These are phyloP conservation scores for Aspergillus spinulosporus DNA, from an alignment of 2,329 filamentous ascomycete species.

Conservation along the genomic window DNA sequence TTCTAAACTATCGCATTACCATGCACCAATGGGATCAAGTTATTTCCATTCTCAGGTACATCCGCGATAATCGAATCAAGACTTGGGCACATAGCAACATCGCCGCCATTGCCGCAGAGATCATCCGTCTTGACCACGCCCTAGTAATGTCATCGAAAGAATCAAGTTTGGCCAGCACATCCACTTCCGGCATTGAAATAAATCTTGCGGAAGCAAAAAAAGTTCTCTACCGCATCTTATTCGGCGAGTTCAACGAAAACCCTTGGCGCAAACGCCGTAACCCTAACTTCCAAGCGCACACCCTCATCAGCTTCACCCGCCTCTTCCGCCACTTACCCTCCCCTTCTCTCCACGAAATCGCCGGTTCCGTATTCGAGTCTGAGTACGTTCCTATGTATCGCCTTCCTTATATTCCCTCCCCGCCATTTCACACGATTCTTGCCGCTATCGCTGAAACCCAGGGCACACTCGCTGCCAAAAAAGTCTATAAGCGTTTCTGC, in stretches of 20 bases:
- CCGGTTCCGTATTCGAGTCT: slow-evolving; percentile 21
- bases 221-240: slow-evolving; percentile 37
- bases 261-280: slow-evolving; percentile 20
- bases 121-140: slow-evolving; percentile 40
- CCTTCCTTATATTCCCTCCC: slow-evolving; percentile 34
- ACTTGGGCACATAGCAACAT: slow-evolving; percentile 43
- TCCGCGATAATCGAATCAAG: slow-evolving; percentile 35
- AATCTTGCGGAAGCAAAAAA: slow-evolving; percentile 30
- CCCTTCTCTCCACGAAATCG: slow-evolving; percentile 30
- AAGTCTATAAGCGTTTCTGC: slow-evolving; percentile 53
- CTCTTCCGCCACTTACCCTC: slow-evolving; percentile 37
- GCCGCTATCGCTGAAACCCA: slow-evolving; percentile 54
- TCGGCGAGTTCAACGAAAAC: slow-evolving; percentile 36
- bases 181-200: slow-evolving; percentile 14
- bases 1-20: slow-evolving; percentile 37
- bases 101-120: slow-evolving; percentile 38
- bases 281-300: slow-evolving; percentile 30
- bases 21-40: slow-evolving; percentile 38
- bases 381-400: slow-evolving; percentile 18
- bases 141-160: slow-evolving; percentile 16
- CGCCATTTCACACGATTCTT: slow-evolving; percentile 55
- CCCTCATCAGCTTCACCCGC: slow-evolving; percentile 31
- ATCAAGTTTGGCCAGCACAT: slow-evolving; percentile 2
- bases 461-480: slow-evolving; percentile 50
- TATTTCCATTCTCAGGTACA: slow-evolving; percentile 33